These are phyloP conservation scores for Debaryomyces hansenii DNA, from an alignment of 805 yeast species.

Conservation along the genomic window DNA sequence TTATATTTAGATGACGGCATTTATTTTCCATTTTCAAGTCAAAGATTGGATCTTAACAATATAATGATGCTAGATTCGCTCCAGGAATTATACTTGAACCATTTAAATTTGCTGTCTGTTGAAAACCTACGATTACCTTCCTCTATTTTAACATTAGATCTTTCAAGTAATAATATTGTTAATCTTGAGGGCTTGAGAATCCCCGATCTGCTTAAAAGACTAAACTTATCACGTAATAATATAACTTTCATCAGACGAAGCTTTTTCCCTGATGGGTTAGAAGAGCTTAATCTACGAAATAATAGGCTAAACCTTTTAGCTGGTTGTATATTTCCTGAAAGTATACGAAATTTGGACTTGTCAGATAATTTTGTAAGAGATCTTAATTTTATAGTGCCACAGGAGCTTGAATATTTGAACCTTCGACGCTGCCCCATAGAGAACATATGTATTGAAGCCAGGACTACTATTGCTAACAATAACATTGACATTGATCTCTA, in stretches of 20 bases:
- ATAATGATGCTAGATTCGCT: neutral
- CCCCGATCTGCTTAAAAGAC: conserved; percentile 7
- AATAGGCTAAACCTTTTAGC: conserved; percentile 9
- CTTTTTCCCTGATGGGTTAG: conserved; percentile 6
- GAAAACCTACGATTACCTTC: neutral
- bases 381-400: conserved; percentile 5
- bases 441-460: neutral
- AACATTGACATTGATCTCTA: neutral
- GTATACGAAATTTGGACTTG: conserved; percentile 8
- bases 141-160: conserved; percentile 4
- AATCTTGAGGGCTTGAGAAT: conserved; percentile 4
- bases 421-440: neutral
- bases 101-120: neutral
- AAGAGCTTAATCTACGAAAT: conserved; percentile 10
- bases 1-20: neutral
- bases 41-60: neutral
- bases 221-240: conserved; percentile 19
- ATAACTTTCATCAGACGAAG: conserved; percentile 11
- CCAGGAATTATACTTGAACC: neutral
- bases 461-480: neutral
- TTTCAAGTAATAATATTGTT: conserved; percentile 8
- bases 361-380: conserved; percentile 11
- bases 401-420: neutral
- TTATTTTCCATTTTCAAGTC: neutral
- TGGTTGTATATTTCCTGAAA: neutral